Evolutionary conservation across 495 filamentous ascomycete species (phyloP), one percentile per base, ranked within the genome.

Genomic region (Chaetomium tenue): DNA sequence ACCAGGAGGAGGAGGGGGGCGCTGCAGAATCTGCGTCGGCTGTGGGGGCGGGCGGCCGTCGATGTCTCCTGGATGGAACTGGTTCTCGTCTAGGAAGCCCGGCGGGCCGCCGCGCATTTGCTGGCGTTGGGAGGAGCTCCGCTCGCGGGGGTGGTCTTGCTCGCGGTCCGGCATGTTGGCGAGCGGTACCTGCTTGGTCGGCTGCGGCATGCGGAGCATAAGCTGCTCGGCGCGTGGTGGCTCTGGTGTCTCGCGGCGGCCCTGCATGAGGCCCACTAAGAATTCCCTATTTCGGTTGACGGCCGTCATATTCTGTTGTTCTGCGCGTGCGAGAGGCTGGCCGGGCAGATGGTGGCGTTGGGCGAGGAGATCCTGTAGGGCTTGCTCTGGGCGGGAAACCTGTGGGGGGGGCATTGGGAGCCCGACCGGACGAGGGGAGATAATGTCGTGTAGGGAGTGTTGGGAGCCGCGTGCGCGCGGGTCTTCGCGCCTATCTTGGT

Each of bases 181-280:
- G 3, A 68, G 58, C 23, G 67, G 62, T 18, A 70, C 66, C 58
- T 76, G 70, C 64, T 72, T 75, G 66, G 51, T 68, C 23, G 69
- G 68, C 68, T 71, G 70, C 46, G 72, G 67, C 70, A 70, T 74
- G 64, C 66, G 68, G 58, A 64, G 47, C 20, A 68, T 61, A 30
- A 72, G 71, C 54, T 77, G 76, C 56, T 81, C 78, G 12, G 73
- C 78, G 60, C 82, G 74, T 23, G 77, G 75, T 20, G 71, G 69
- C 20, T 84, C 82, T 0, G 80, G 77, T 9, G 73, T 71, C 37
- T 72, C 68, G 44, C 78, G 76, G 20, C 74, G 73, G 65, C 75
- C 75, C 63, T 82, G 79, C 83, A 86, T 84, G 4, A 86, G 74
- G 39, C 75, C 75, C 74, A 86, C 83, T 42, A 86, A 77, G 60